phyloP scores from a whole-genome alignment of 768 basidiomycete genomes.

The Suillus discolor region DNA sequence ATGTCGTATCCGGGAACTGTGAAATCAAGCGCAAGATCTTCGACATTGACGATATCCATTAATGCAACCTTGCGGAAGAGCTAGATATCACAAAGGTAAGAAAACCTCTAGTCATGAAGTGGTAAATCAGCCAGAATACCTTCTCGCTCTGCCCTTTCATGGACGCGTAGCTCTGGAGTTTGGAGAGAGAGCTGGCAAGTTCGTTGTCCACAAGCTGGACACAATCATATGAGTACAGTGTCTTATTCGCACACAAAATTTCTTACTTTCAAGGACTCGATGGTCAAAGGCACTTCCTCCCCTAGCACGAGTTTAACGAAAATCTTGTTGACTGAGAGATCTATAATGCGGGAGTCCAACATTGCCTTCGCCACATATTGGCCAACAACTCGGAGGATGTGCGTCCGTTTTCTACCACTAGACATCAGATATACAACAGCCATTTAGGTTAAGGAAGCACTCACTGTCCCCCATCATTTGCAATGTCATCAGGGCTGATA shows the following conservation, averaged over 20 bases:
- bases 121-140: constrained; percentile 36
- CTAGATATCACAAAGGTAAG: constrained; percentile 28
- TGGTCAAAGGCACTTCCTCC: constrained; percentile 80
- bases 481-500: constrained; percentile 65
- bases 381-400: constrained; percentile 88
- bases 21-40: constrained; percentile 93
- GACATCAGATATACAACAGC: constrained; percentile 11
- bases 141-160: constrained; percentile 54
- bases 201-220: constrained; percentile 78
- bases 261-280: constrained; percentile 79
- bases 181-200: constrained; percentile 83
- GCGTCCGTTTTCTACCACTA: constrained; percentile 69
- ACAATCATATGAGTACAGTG: constrained; percentile 12
- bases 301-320: constrained; percentile 91
- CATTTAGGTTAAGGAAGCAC: constrained; percentile 27
- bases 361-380: constrained; percentile 97
- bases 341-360: constrained; percentile 96
- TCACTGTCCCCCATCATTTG: constrained; percentile 75
- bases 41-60: constrained; percentile 67
- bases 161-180: constrained; percentile 70
- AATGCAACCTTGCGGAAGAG: constrained; percentile 57
- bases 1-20: constrained; percentile 96
- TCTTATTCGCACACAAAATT: neutral
- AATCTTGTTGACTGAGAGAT: constrained; percentile 92
- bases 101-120: neutral